phyloP scores from a whole-genome alignment of 2,329 filamentous ascomycete species.

The Xylariaceae sp. region DNA sequence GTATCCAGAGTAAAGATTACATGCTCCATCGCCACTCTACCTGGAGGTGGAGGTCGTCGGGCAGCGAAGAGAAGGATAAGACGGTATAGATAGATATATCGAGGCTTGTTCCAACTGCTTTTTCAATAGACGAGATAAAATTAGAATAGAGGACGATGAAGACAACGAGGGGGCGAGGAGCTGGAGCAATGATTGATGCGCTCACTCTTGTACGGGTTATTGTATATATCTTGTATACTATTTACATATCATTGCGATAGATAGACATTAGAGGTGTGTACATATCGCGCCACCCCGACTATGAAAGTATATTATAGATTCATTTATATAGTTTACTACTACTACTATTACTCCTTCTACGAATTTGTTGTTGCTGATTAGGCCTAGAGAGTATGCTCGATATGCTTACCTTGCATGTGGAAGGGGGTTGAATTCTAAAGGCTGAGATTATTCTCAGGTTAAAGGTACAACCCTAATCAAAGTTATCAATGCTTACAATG shows the following conservation, averaged over 20 bases:
- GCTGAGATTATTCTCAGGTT: no score
- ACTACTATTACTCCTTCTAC: no score
- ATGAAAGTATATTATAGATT: background rate
- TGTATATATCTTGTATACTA: constrained; percentile 16
- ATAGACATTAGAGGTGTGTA: background rate
- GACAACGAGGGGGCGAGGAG: background rate
- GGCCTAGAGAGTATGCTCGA: no score
- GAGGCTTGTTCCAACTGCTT: no score
- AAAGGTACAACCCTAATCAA: no score
- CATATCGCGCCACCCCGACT: background rate
- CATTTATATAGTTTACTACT: background rate
- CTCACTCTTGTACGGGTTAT: background rate
- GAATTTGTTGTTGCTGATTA: no score
- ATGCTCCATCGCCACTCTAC: constrained; percentile 58
- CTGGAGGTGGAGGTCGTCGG: constrained; percentile 58
- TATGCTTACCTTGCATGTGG: no score
- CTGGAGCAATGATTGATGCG: background rate
- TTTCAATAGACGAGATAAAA: background rate
- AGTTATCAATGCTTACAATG: no score
- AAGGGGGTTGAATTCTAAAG: no score
- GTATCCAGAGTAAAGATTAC: constrained; percentile 64
- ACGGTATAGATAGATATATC: constrained; percentile 22
- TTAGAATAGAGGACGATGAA: background rate
- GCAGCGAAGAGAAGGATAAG: constrained; percentile 35
- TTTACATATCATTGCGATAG: background rate